These are phyloP conservation scores for Pulveroboletus sp. DNA, from an alignment of 768 basidiomycete genomes.

Conservation along the genomic window DNA sequence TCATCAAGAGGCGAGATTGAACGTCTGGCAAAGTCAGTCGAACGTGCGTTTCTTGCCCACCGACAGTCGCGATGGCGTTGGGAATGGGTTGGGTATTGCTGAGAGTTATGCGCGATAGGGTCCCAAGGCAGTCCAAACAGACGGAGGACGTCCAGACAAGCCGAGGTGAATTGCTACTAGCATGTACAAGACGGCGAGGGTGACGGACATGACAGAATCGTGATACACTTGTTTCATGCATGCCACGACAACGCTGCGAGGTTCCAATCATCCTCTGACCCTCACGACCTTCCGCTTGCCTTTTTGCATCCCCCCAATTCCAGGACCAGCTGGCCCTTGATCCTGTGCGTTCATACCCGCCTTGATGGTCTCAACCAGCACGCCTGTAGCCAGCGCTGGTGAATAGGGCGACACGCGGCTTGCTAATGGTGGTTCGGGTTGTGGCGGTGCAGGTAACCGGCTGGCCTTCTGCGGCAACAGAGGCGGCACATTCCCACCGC, in stretches of 20 bases:
- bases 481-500: constrained; percentile 30
- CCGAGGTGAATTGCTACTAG: too few species aligned
- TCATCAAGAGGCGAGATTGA: too few species aligned
- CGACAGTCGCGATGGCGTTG: too few species aligned
- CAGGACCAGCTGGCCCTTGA: constrained; percentile 37
- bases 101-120: too few species aligned
- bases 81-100: too few species aligned
- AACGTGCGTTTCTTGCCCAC: too few species aligned
- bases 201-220: neutral
- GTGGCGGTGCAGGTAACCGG: constrained; percentile 68
- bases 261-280: constrained; percentile 48
- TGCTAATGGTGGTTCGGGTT: constrained; percentile 67
- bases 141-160: too few species aligned
- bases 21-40: too few species aligned
- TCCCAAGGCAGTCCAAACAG: too few species aligned
- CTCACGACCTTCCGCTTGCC: constrained; percentile 79
- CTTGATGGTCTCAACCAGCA: constrained; percentile 79
- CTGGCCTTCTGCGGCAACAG: constrained; percentile 25
- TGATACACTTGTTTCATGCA: constrained; percentile 16
- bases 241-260: neutral
- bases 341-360: constrained; percentile 75
- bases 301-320: constrained; percentile 42
- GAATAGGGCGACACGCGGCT: constrained; percentile 77
- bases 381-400: constrained; percentile 69
- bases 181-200: too few species aligned